These are phyloP conservation scores for Plasmopara halstedii DNA, from an alignment of 352 stramenopile genomes.

Conservation along the genomic window DNA sequence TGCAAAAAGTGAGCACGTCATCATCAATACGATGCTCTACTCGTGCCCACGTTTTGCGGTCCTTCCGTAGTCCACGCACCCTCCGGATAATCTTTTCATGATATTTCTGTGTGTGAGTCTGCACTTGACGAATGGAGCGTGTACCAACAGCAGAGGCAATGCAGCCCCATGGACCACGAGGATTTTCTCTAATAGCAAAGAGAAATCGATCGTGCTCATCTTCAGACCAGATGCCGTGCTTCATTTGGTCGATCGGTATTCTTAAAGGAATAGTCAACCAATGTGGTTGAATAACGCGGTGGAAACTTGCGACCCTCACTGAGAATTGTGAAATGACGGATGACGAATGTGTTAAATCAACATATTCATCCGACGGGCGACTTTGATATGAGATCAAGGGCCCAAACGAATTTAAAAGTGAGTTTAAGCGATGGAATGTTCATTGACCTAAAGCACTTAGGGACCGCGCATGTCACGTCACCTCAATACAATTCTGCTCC, in stretches of 20 bases:
- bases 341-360: not conserved
- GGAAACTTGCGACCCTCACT: conserved; percentile 6
- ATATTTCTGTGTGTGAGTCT: conserved; percentile 62
- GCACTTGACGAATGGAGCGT: conserved; percentile 51
- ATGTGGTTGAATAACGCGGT: conserved; percentile 7
- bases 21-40: conserved; percentile 53
- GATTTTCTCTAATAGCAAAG: conserved; percentile 36
- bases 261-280: conserved; percentile 6
- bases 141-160: conserved; percentile 38
- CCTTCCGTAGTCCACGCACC: conserved; percentile 48
- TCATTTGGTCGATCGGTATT: conserved; percentile 16
- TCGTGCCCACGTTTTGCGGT: conserved; percentile 41
- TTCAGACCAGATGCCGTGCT: conserved; percentile 44
- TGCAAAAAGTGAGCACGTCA: conserved; percentile 39
- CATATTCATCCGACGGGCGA: no score
- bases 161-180: conserved; percentile 31
- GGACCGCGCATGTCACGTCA: no score
- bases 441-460: no score
- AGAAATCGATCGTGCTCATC: conserved; percentile 58
- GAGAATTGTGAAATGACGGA: conserved; percentile 20
- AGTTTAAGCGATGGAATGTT: no score
- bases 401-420: no score
- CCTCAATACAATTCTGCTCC: no score
- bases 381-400: no score
- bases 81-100: conserved; percentile 65